A percentile compares a stretch with the other conserved stretches of the same genome.
These are phyloP conservation scores for Phanerochaete sordida DNA, from an alignment of 768 basidiomycete genomes.

Conservation along the genomic window DNA sequence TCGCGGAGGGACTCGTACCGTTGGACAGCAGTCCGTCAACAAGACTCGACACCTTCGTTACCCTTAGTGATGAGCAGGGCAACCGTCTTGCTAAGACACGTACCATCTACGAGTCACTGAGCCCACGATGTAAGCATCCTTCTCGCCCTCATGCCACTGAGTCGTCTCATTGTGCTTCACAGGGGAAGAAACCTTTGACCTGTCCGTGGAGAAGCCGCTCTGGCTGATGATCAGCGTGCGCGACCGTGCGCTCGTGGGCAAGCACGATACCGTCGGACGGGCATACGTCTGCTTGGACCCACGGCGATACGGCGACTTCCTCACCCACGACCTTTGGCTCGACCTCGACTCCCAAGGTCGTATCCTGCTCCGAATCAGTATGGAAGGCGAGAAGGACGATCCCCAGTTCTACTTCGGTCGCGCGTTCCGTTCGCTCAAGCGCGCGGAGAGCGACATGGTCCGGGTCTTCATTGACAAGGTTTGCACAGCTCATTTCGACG, in stretches of 20 bases:
- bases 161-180: constrained; percentile 10
- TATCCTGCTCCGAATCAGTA: constrained; percentile 84
- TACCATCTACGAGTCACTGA: constrained; percentile 87
- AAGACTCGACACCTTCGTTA: constrained; percentile 89
- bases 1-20: constrained; percentile 85
- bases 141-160: no score
- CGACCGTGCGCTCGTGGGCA: constrained; percentile 86
- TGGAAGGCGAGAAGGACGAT: constrained; percentile 99
- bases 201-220: constrained; percentile 88
- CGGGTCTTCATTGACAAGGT: constrained; percentile 98
- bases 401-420: constrained; percentile 97
- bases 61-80: constrained; percentile 89
- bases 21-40: constrained; percentile 73
- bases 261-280: constrained; percentile 89
- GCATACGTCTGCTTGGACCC: constrained; percentile 93
- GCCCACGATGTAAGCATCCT: constrained; percentile 87
- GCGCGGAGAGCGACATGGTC: constrained; percentile 94
- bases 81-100: constrained; percentile 90
- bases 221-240: constrained; percentile 97
- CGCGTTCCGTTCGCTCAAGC: constrained; percentile 89
- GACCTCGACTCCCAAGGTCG: constrained; percentile 85
- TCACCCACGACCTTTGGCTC: constrained; percentile 91
- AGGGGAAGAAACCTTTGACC: constrained; percentile 98
- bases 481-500: constrained; percentile 12
- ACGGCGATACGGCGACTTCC: constrained; percentile 78